Base-by-base conservation (phyloP, 1,284 basidiomycete genomes). In the Cerioporus squamosus region DNA sequence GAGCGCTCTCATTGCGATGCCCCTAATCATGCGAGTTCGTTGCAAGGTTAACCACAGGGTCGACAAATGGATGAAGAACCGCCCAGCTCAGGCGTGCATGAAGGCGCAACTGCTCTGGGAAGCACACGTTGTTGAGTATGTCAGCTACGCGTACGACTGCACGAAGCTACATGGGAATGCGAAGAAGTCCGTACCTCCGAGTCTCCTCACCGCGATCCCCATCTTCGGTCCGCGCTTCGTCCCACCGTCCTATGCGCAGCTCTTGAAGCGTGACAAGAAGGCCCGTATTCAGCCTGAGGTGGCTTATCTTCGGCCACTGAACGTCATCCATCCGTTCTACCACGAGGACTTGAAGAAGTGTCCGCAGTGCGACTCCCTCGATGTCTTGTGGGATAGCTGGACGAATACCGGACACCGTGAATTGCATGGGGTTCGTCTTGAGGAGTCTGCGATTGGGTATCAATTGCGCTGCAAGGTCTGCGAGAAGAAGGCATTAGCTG, bases 321-420 rank as follows among this genome's bases (percentile, higher is more conserved):
- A 58, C 40, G 57, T 66, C 17, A 39, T 66, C 33, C 63, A 66
- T 45, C 65, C 65, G 1, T 57, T 61, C 47, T 66, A 59, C 46
- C 63, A 63, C 55, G 50, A 58, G 5, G 42, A 39, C 18, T 45
- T 63, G 33, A 15, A 18, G 23, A n/a, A 20, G 6, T 66, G 65
- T 39, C 65, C 63, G 5, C 52, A 51, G 5, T 65, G 63, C 44
- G 45, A 24, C 6, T 52, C 53, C 3, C 44, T 33, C 18, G 18
- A 53, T 15, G 40, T 53, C 5, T 12, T 9, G 6, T 61, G 61
- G 56, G 46, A 55, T n/a, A 51, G 61, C 5, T 64, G 62, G 62
- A 57, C 42, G 4, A 10, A 50, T n/a, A 57, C 48, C 17, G 63
- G 63, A 0, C 59, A 46, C 38, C 57, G 61, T 24, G 57, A 63